Evolutionary conservation across 164 flowering plant species (phyloP), one percentile per base, ranked within the genome.

Genomic region (Macadamia tetraphylla): DNA sequence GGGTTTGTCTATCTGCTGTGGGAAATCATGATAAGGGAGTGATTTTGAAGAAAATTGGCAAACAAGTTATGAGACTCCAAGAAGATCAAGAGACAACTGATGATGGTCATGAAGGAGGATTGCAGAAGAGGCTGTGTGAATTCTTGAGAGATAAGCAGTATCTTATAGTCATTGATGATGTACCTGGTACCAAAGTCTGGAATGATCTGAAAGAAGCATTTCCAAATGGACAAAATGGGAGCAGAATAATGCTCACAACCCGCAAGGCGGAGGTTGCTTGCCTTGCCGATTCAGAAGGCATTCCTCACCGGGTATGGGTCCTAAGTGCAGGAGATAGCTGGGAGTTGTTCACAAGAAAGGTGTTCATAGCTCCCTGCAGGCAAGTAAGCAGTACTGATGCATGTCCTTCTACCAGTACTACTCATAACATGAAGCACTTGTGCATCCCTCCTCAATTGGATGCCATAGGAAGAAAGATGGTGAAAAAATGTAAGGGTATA

Each of bases 401-500:
- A 6, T 3, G 55, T 51, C 13, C 13, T 51, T 9, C 23, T 23
- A 23, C 48, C 23, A 23, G 23, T 23, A 23, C 23, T 23, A 23
- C 23, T 23, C 23, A 23, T 23, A 23, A 23, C 23, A 23, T 23
- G 23, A 23, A 23, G 23, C 23, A 23, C 23, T 23, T 23, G 23
- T 23, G 23, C 23, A 23, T 74, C 14, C 75, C 75, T 29, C 15
- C 48, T 11, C 60, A 66, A 12, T 58, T 70, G 60, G 60, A 55
- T 48, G 69, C 31, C 3, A 12, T 64, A 13, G 79, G 70, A 10
- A 56, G 1, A 29, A 12, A 51, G 11, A 79, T 79, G n/a, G 66
- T 73, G 10, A n/a, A 17, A 8, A 71, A 73, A 58, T 73, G 77
- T 49, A 44, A 52, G 6, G 79, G 81, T 0, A 17, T 75, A n/a